Conservation (phyloP, 2,329 filamentous ascomycete genomes). For the Plenodomus lindquistii region DNA sequence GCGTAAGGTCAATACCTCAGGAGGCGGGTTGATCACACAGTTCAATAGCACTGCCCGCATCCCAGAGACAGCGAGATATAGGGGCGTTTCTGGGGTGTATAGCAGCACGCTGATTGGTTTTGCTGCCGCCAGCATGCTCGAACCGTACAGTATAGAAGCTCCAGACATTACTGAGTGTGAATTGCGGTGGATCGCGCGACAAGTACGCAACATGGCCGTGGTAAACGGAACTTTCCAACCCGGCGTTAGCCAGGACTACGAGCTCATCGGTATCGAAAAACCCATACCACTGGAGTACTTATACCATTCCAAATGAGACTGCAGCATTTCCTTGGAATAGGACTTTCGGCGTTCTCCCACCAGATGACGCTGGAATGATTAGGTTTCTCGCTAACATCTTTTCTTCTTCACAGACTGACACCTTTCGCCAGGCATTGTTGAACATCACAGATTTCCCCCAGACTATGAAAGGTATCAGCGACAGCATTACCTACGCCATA, state of each 20-base stretch:
- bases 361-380: not conserved
- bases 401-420: not conserved
- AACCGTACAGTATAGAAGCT: not conserved
- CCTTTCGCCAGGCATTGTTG: not conserved
- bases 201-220: not conserved
- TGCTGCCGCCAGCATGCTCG: not conserved
- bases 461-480: not conserved
- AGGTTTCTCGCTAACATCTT: not conserved
- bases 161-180: not conserved
- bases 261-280: not conserved
- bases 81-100: too few species aligned
- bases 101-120: not conserved
- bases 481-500: slow-evolving; percentile 1
- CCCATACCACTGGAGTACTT: too few species aligned
- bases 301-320: not conserved
- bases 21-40: not conserved
- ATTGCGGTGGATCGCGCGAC: slow-evolving; percentile 1
- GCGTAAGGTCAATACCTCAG: not conserved
- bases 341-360: not conserved
- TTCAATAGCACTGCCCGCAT: slow-evolving; percentile 2
- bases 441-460: not conserved
- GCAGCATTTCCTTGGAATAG: not conserved
- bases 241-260: not conserved
- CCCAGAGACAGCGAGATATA: not conserved
- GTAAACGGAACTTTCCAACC: slow-evolving; percentile 3